Base-by-base conservation (phyloP, 2,329 filamentous ascomycete species). In the Penicillium sumatraense region DNA sequence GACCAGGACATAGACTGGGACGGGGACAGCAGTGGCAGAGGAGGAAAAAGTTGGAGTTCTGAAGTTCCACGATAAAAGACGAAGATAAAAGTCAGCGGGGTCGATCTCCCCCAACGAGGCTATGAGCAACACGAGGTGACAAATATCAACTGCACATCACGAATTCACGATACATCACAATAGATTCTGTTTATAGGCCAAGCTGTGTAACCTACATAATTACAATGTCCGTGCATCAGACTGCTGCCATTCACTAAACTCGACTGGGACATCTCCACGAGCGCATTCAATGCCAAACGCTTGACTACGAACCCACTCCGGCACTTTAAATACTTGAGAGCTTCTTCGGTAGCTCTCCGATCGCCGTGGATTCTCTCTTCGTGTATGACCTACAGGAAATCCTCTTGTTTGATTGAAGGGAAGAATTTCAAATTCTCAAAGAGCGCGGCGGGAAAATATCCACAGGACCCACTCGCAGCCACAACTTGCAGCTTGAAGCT, bases 251-350 rank as follows among this genome's bases (percentile, higher is more conserved):
- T 9, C 24, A 27, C 36, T 36, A 63, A 58, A 58, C 64, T 56
- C 24, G 20, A 63, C 56, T 24, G 6, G 58, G 63, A 20, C 46
- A 60, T 56, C 48, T 67, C 56, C 57, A 65, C 63, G 61, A 66
- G 53, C 23, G 21, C 5, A 3, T 3, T 36, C 36, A 40, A 36
- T 21, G 36, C 4, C n/a, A 11, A 40, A 5, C 13, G 3, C 38
- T 24, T 42, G 8, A 13, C 40, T 26, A 42, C 11, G 14, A 24
- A 24, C 20, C 23, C 40, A 42, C 21, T 6, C 8, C 3, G 21
- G 18, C 10, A 27, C 11, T 24, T 42, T 14, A 26, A 26, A 42
- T 23, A 3, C 36, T 21, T 4, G 36, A 42, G 3, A 6, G 26
- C 21, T 42, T 3, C 11, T n/a, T 42, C 21, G 21, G 40, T 20